Percentiles rank a stretch among this genome's conserved stretches.
phyloP scores from a whole-genome alignment of 331 rosid species.

The Pyracantha coccinea region DNA sequence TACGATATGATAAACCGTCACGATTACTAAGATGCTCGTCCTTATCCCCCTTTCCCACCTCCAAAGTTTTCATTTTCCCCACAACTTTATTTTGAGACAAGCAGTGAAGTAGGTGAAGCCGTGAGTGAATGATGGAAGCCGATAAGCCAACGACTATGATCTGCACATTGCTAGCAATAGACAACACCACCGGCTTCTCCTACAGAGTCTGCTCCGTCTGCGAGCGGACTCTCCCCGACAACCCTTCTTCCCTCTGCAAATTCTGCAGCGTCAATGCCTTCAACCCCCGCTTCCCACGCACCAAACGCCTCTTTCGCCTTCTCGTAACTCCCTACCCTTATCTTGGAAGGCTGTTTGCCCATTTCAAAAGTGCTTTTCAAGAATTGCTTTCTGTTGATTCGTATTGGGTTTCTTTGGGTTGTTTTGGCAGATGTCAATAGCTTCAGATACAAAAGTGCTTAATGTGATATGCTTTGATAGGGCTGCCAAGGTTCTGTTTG shows the following conservation, averaged over 20 bases:
- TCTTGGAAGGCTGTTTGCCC: neutral
- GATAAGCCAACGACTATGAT: slow-evolving; percentile 17
- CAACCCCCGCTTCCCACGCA: slow-evolving; percentile 21
- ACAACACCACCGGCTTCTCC: slow-evolving; percentile 30
- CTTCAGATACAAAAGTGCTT: slow-evolving; percentile 52
- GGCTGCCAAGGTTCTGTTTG: slow-evolving; percentile 56
- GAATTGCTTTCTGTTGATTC: neutral
- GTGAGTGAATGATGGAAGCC: slow-evolving; percentile 18
- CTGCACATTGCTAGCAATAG: slow-evolving; percentile 45
- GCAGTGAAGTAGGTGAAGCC: neutral
- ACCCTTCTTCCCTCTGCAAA: slow-evolving; percentile 33
- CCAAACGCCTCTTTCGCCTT: slow-evolving; percentile 66
- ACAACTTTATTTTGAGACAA: neutral
- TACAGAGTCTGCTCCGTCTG: slow-evolving; percentile 66
- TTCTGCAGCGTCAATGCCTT: slow-evolving; percentile 34
- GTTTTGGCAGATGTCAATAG: slow-evolving; percentile 55
- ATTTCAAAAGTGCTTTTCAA: neutral
- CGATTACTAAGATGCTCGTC: no score
- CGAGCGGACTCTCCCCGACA: slow-evolving; percentile 42
- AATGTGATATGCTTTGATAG: slow-evolving; percentile 62
- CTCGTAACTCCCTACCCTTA: slow-evolving; percentile 21
- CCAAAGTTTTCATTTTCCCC: neutral
- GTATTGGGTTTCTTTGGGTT: neutral
- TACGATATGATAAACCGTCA: no score
- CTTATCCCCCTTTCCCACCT: no score